Conservation (phyloP, 2,329 filamentous ascomycete species). For the Pestalotiopsis fici region DNA sequence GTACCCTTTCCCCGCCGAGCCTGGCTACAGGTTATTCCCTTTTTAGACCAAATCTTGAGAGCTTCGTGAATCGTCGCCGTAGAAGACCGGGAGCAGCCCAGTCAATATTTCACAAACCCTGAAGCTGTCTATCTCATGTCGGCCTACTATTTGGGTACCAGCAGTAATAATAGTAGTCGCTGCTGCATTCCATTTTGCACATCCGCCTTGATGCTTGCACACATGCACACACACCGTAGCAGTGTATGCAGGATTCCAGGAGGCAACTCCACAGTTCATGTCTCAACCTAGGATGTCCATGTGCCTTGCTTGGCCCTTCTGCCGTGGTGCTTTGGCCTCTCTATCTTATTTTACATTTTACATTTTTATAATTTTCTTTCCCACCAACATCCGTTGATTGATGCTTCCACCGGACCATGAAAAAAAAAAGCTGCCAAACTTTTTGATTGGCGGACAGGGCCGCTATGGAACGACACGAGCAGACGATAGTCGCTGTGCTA, state of each 20-base stretch:
- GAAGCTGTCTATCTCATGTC: background rate
- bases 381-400: background rate
- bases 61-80: background rate
- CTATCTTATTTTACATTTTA: too few relatives aligned
- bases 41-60: background rate
- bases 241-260: constrained; percentile 9
- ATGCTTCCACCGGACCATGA: background rate
- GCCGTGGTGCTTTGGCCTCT: background rate
- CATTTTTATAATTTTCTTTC: background rate
- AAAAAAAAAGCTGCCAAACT: background rate
- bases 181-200: background rate
- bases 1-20: background rate
- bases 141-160: background rate
- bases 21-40: background rate
- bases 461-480: background rate
- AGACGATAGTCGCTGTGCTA: background rate
- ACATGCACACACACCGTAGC: background rate
- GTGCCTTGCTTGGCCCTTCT: background rate
- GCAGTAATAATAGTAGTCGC: background rate
- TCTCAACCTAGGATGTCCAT: constrained; percentile 10
- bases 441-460: background rate
- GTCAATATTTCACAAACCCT: background rate
- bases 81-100: background rate
- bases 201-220: background rate
- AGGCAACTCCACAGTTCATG: constrained; percentile 9